phyloP scores from a whole-genome alignment of 768 basidiomycete species.

The Tylopilus balloui region DNA sequence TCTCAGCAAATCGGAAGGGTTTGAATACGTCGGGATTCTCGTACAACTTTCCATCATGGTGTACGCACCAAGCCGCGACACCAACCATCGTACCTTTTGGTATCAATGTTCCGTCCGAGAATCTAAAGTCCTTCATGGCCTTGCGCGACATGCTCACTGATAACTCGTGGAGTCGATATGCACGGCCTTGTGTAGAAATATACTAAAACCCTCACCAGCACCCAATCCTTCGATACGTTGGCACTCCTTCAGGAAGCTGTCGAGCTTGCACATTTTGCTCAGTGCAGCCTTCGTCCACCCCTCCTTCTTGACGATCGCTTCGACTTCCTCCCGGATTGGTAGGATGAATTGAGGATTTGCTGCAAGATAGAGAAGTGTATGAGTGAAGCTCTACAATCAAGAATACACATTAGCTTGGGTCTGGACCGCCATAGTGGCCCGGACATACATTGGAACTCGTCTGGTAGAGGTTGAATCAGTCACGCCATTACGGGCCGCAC shows the following conservation, averaged over 20 bases:
- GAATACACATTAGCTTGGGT: neutral
- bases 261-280: constrained; percentile 33
- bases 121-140: constrained; percentile 30
- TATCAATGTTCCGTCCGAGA: constrained; percentile 37
- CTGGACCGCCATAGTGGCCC: neutral
- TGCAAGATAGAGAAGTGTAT: constrained; percentile 35
- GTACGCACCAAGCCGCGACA: constrained; percentile 17
- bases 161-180: neutral
- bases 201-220: constrained; percentile 18
- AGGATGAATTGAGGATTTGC: constrained; percentile 31
- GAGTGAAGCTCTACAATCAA: constrained; percentile 26
- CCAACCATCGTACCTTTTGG: constrained; percentile 31
- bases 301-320: neutral
- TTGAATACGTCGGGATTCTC: constrained; percentile 14
- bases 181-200: constrained; percentile 16
- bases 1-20: constrained; percentile 10
- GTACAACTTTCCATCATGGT: constrained; percentile 24
- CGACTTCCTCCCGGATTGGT: constrained; percentile 29
- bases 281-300: constrained; percentile 13
- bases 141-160: constrained; percentile 31
- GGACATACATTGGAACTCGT: constrained; percentile 16
- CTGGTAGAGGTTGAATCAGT: no score
- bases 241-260: constrained; percentile 33
- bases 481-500: no score
- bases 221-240: constrained; percentile 3